Base-by-base conservation (phyloP, 1,284 basidiomycete genomes). In the Lignosus rhinocerotis region DNA sequence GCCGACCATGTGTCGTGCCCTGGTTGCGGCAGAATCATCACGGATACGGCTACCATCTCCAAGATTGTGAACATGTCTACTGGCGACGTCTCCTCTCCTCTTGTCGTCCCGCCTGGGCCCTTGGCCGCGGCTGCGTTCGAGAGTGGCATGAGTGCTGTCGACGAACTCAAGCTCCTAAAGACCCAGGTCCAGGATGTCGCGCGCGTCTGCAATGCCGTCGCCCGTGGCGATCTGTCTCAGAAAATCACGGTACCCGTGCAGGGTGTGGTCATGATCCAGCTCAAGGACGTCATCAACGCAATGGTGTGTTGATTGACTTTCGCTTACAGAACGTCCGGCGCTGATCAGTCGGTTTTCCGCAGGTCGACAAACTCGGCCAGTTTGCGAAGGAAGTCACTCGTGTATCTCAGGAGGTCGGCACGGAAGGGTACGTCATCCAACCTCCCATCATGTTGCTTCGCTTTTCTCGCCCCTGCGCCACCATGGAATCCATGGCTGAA, bases 261-360 rank as follows among this genome's bases (percentile, higher is more conserved):
- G 74, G 96, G 96, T 64, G 91, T 92, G 59, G 93, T 96, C 60
- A 97, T 99, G 94, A 91, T 96, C 17, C 93, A 97, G 75, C 86
- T 98, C 70, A 98, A 98, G 81, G 94, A 98, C 66, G 95, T 96
- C 67, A 97, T 98, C 80, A 98, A 98, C 71, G 90, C 90, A 45
- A 98, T 98, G 93, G 93, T 93, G 75, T 55, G 71, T 67, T 42
- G 47, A 55, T 55, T 39, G 42, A 48, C 50, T 51, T 38, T 59
- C 55, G 51, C 59, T 51, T 52, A 51, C 16, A 17, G 41, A 41
- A 43, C 46, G 56, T 55, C 60, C 46, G 48, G 50, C 46, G 51
- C 58, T 62, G 59, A 53, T 59, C 45, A 42, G 44, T 54, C 51
- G 19, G 44, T 55, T 55, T 50, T 34, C 3, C 34, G 9, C 57